These are phyloP conservation scores for Pythium dissimile DNA, from an alignment of 352 stramenopile species.

Conservation along the genomic window DNA sequence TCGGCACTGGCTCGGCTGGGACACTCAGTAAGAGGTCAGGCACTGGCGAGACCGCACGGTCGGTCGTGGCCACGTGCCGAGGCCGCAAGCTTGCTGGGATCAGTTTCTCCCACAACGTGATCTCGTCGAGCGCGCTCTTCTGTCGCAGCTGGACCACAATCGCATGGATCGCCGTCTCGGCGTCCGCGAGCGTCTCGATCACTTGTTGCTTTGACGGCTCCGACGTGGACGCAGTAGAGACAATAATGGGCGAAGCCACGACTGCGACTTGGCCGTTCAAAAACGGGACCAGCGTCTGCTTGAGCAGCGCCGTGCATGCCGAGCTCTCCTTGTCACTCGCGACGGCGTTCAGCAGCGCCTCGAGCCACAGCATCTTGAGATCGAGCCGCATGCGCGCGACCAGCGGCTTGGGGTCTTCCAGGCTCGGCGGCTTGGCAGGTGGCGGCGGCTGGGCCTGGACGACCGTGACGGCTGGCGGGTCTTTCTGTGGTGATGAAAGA, in stretches of 20 bases:
- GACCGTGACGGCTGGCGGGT: slow-evolving; percentile 29
- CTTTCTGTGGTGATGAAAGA: slow-evolving; percentile 28
- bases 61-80: slow-evolving; percentile 2
- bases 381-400: slow-evolving; percentile 42
- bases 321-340: slow-evolving; percentile 41
- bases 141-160: slow-evolving; percentile 30
- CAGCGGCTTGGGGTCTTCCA: slow-evolving; percentile 31
- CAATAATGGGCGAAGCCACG: not conserved
- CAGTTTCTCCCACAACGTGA: slow-evolving; percentile 20
- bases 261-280: slow-evolving; percentile 33
- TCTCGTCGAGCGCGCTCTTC: not conserved
- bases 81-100: slow-evolving; percentile 23
- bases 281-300: slow-evolving; percentile 47
- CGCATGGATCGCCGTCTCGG: slow-evolving; percentile 11
- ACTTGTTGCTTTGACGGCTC: slow-evolving; percentile 10
- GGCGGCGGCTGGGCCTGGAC: slow-evolving; percentile 20
- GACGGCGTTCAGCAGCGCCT: slow-evolving; percentile 40
- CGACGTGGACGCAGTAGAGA: not conserved
- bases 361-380: slow-evolving; percentile 63
- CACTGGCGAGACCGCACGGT: slow-evolving; percentile 38
- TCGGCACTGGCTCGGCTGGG: not conserved
- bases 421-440: slow-evolving; percentile 23
- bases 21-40: slow-evolving; percentile 3
- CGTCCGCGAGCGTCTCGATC: slow-evolving; percentile 1
- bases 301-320: slow-evolving; percentile 39